phyloP scores from a whole-genome alignment of 2,329 filamentous ascomycete genomes.

The Akanthomyces muscarius region DNA sequence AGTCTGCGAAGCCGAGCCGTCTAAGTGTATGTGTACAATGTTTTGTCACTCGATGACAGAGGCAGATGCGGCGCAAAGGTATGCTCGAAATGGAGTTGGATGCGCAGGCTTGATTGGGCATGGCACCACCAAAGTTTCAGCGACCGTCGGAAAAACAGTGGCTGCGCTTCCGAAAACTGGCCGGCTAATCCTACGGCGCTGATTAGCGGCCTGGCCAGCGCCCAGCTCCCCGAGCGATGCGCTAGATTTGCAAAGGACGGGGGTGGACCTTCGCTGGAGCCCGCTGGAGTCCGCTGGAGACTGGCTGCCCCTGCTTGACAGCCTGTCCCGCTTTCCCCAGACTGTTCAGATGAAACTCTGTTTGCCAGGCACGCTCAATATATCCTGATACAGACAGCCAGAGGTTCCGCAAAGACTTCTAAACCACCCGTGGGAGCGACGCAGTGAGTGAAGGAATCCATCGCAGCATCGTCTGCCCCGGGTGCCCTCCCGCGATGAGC shows the following conservation, averaged over 20 bases:
- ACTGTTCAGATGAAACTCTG: constrained; percentile 14
- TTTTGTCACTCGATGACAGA: background rate
- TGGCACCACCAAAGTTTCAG: constrained; percentile 3
- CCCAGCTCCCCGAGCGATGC: constrained; percentile 5
- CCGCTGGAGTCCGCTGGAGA: constrained; percentile 10
- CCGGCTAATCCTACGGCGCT: constrained; percentile 2
- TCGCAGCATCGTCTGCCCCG: background rate
- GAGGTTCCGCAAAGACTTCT: background rate
- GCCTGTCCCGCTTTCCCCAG: constrained; percentile 13
- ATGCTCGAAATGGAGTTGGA: background rate
- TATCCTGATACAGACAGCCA: background rate
- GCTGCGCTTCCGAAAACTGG: constrained; percentile 10
- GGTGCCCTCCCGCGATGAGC: background rate
- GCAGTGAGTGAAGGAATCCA: background rate
- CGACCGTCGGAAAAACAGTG: constrained; percentile 13
- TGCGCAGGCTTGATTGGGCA: background rate
- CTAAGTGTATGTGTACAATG: background rate
- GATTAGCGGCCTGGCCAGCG: constrained; percentile 2
- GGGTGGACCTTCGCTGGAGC: constrained; percentile 12
- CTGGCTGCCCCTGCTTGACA: constrained; percentile 1
- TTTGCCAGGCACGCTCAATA: background rate
- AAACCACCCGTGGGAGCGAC: background rate
- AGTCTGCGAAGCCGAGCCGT: background rate
- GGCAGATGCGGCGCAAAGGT: background rate
- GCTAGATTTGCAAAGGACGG: constrained; percentile 10